Base-by-base conservation (phyloP, 2,329 filamentous ascomycete genomes). In the Penicillium brevicompactum region DNA sequence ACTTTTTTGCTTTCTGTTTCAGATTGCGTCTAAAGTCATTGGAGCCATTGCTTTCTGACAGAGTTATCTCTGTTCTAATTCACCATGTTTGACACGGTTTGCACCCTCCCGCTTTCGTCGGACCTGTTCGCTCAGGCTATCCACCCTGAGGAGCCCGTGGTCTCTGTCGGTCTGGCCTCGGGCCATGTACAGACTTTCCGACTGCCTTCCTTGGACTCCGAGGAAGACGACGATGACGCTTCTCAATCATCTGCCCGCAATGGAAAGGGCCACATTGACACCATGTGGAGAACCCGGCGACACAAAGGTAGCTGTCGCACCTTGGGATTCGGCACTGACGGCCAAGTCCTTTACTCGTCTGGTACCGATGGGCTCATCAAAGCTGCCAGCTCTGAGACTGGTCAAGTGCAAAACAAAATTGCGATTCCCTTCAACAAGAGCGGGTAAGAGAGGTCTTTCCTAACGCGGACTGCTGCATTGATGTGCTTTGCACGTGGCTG, bases 281-380 rank as follows among this genome's bases (percentile, higher is more conserved):
- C 88, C 0, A 78, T 87, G 56, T 99, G 94, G 94, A 84, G 85
- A 66, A 97, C 94, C 5, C 83, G 87, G 63, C 84, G 94, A 58
- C 94, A 99, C 78, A 96, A 96, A 79, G 93, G 92, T 11, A 97
- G 92, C 80, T 97, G 93, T 71, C 84, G 94, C 50, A 87, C 86
- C 57, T 77, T 97, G 52, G 86, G 83, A 4, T 97, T 92, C 75
- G 88, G 86, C 61, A 75, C 85, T 54, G 92, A 97, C 71, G 94
- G 93, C 14, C 78, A 84, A 61, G 81, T 87, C 80, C 75, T 82
- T 76, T 86, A 80, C 63, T 82, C 79, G 18, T 79, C 83, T 3
- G 85, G 85, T 41, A 85, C 84, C 9, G 85, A 88, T 70, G 85
- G 84, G 45, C 74, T 87, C 42, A 80, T 87, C 51, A 88, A 88